Evolutionary conservation across 2,329 filamentous ascomycete species (phyloP).

Genomic region (Alternaria arbusti): DNA sequence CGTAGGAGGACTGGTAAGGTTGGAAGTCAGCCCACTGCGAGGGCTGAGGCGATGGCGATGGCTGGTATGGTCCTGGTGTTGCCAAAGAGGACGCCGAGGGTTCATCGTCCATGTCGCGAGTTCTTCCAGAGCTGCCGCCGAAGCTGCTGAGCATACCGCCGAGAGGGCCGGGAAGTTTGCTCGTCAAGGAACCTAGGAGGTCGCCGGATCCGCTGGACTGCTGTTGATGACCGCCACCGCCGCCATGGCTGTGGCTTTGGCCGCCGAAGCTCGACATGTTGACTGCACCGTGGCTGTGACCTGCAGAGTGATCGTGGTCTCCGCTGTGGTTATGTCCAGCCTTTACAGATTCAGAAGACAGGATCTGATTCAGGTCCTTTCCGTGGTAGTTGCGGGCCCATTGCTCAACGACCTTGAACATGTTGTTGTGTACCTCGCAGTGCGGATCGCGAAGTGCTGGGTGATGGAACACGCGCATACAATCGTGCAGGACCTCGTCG

Average conservation of each 20-base stretch:
- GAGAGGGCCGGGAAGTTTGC: slow-evolving; percentile 28
- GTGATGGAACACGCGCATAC: slow-evolving; percentile 87
- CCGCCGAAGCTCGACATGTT: slow-evolving; percentile 31
- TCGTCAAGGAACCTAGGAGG: slow-evolving; percentile 29
- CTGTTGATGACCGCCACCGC: background rate
- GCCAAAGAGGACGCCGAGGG: slow-evolving; percentile 16
- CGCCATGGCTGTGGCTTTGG: slow-evolving; percentile 24
- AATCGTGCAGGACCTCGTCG: slow-evolving; percentile 81
- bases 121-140: slow-evolving; percentile 22
- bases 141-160: slow-evolving; percentile 25
- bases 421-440: slow-evolving; percentile 81
- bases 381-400: slow-evolving; percentile 78
- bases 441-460: slow-evolving; percentile 78
- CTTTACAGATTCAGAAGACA: slow-evolving; percentile 83
- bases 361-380: slow-evolving; percentile 72
- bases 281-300: slow-evolving; percentile 39
- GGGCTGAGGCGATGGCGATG: slow-evolving; percentile 34
- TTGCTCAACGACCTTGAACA: slow-evolving; percentile 84
- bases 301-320: slow-evolving; percentile 41
- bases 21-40: slow-evolving; percentile 41
- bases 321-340: slow-evolving; percentile 76
- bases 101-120: slow-evolving; percentile 34
- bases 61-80: slow-evolving; percentile 23
- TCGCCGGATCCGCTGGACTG: slow-evolving; percentile 23
- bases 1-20: slow-evolving; percentile 44